Evolutionary conservation across 371 early-diverging fungal genomes (phyloP).

Genomic region (Saksenaea oblongispora): DNA sequence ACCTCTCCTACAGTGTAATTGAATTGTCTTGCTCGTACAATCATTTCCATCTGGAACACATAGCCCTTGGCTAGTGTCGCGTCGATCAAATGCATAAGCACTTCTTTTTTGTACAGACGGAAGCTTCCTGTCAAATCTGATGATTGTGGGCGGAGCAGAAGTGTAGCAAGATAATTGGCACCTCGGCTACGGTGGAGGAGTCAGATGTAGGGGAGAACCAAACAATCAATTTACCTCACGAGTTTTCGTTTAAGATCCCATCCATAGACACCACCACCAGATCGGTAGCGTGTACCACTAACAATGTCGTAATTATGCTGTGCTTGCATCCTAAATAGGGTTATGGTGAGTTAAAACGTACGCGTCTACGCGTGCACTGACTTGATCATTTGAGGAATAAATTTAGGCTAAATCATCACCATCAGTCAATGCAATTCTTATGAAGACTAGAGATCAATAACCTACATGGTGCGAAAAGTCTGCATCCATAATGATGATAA

Average conservation of each 20-base stretch:
- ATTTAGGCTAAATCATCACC: conserved; percentile 80
- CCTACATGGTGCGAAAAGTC: conserved; percentile 98
- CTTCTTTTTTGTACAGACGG: conserved; percentile 93
- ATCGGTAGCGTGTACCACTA: conserved; percentile 92
- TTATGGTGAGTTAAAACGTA: conserved; percentile 1
- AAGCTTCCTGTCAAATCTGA: conserved; percentile 98
- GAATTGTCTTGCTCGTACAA: conserved; percentile 95
- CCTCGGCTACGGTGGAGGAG: conserved; percentile 69
- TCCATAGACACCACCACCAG: conserved; percentile 96
- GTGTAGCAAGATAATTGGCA: conserved; percentile 96
- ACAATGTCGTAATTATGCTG: conserved; percentile 91
- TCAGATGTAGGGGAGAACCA: too few species aligned
- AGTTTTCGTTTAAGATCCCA: conserved; percentile 98
- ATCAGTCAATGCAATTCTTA: conserved; percentile 1
- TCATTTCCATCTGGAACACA: conserved; percentile 99
- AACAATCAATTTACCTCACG: conserved; percentile 85
- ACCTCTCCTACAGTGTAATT: conserved; percentile 90
- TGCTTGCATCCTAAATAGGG: conserved; percentile 67
- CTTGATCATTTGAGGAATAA: conserved; percentile 93
- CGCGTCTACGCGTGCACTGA: conserved; percentile 20
- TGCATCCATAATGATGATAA: conserved; percentile 98
- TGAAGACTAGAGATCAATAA: background rate
- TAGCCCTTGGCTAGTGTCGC: conserved; percentile 95
- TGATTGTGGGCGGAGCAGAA: conserved; percentile 88
- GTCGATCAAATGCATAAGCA: conserved; percentile 82